A percentile compares a stretch with the other conserved stretches of the same genome.
phyloP scores from a whole-genome alignment of 805 yeast species.

The Candida nanaspora region DNA sequence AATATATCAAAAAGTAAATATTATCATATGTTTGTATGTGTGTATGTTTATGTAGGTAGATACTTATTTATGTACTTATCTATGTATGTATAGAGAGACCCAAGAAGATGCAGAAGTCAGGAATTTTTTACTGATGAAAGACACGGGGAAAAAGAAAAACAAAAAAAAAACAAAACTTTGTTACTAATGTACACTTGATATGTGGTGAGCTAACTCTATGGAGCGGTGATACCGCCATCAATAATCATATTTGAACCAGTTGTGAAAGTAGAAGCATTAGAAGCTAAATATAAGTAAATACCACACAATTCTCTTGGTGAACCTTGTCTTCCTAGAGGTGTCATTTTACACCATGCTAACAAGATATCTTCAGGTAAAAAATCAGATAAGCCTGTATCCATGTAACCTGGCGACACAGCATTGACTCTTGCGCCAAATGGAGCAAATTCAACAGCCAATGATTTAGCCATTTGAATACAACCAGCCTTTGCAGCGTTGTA shows the following conservation, averaged over 20 bases:
- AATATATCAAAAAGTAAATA: no score
- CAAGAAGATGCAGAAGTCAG: no score
- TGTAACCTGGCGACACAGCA: constrained; percentile 46
- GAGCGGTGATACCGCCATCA: constrained; percentile 41
- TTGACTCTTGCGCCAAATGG: constrained; percentile 42
- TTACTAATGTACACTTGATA: no score
- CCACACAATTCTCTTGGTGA: constrained; percentile 44
- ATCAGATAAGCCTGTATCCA: constrained; percentile 37
- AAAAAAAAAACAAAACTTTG: no score
- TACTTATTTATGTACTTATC: no score
- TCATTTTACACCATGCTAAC: constrained; percentile 23
- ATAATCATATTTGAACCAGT: constrained; percentile 45
- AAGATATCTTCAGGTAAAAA: constrained; percentile 20
- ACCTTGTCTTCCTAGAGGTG: constrained; percentile 47
- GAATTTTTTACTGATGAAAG: no score
- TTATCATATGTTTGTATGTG: no score
- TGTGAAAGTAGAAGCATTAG: constrained; percentile 44
- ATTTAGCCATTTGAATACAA: constrained; percentile 40
- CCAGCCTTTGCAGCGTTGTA: constrained; percentile 46
- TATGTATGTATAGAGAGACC: no score
- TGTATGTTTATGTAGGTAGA: no score
- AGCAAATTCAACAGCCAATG: constrained; percentile 43
- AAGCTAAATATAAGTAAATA: constrained; percentile 43
- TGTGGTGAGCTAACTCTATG: constrained; percentile 10
- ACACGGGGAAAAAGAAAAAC: no score